Evolutionary conservation across 805 yeast genomes (phyloP).

Genomic region (Maudiozyma pseudohumilis): DNA sequence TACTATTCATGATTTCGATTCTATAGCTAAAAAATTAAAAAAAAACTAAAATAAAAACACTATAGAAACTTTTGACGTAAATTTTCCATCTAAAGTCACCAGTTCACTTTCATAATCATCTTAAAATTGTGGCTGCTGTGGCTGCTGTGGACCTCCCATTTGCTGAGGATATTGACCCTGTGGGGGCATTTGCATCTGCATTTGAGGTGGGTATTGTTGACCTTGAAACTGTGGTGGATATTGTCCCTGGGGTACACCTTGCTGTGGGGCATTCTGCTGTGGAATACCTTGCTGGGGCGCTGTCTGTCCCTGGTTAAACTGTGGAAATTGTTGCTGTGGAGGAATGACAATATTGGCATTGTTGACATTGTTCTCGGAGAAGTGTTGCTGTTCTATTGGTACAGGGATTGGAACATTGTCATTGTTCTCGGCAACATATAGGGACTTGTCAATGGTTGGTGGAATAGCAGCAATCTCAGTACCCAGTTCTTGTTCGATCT

Average conservation of each 20-base stretch:
- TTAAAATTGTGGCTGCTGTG: too few relatives aligned
- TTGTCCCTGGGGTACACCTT: conserved; percentile 23
- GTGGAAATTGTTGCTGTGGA: conserved; percentile 10
- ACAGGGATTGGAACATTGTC: conserved; percentile 81
- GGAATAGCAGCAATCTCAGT: conserved; percentile 97
- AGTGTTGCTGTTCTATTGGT: conserved; percentile 44
- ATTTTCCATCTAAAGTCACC: too few relatives aligned
- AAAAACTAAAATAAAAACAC: too few relatives aligned
- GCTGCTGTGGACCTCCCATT: too few relatives aligned
- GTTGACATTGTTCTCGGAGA: conserved; percentile 23
- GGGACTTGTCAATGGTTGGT: conserved; percentile 74
- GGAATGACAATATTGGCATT: conserved; percentile 18
- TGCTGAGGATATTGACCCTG: too few relatives aligned
- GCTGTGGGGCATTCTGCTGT: conserved; percentile 20
- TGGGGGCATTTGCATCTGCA: conserved; percentile 7
- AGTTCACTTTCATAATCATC: too few relatives aligned
- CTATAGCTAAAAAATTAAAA: too few relatives aligned
- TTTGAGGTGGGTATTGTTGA: conserved; percentile 25
- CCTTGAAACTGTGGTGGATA: conserved; percentile 9
- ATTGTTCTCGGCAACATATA: conserved; percentile 76
- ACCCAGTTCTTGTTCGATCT: conserved; percentile 94
- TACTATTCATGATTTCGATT: too few relatives aligned
- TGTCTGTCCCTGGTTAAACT: conserved; percentile 13
- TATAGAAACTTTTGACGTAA: too few relatives aligned
- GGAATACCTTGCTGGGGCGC: conserved; percentile 21